Evolutionary conservation across 441 rosid species (phyloP), one percentile per base, ranked within the genome.

Genomic region (Theobroma grandiflorum): DNA sequence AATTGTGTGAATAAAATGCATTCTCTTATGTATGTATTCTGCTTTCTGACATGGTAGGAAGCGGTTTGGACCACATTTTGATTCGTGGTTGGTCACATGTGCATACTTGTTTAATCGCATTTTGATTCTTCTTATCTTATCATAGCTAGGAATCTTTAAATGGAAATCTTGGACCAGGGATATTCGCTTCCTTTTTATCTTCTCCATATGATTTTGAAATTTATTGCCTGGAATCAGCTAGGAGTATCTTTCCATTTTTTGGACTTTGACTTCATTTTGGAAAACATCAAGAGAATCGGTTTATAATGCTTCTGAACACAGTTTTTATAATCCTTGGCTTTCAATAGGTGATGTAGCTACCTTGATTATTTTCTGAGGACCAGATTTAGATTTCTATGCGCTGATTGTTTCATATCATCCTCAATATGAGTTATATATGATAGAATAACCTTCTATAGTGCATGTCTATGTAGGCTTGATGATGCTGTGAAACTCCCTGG

Each of bases 391-490:
- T 4, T 47, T 43, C 4, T 52, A 31, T 6, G 12, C 7, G 4
- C 35, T 73, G n/a, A 31, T 35, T 55, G 65, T 8, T 52, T 72
- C 59, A 31, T 31, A 37, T 72, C 4, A 15, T 33, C 33, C 45
- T 53, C 26, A 37, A 16, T 55, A 57, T 38, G 26, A 57, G 52
- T 57, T 37, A 11, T 14, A 15, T 38, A 4, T 59, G 18, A 22
- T 20, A 22, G 59, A 57, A 31, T 78, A 58, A 26, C 52, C 49
- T 75, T 68, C 40, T 11, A 15, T 16, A 55, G 1, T 72, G 52
- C 20, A 9, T 74, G 40, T 76, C 76, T 82, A 31, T 71, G 58
- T 74, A 86, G 88, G 82, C 42, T 45, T 67, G 75, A 26, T 84
- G 83, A 59, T 80, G 78, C 81, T 65, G 22, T 78, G 82, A 80